These are phyloP conservation scores for Taphrina flavorubra DNA, from an alignment of 1,139 yeast genomes.

Conservation along the genomic window DNA sequence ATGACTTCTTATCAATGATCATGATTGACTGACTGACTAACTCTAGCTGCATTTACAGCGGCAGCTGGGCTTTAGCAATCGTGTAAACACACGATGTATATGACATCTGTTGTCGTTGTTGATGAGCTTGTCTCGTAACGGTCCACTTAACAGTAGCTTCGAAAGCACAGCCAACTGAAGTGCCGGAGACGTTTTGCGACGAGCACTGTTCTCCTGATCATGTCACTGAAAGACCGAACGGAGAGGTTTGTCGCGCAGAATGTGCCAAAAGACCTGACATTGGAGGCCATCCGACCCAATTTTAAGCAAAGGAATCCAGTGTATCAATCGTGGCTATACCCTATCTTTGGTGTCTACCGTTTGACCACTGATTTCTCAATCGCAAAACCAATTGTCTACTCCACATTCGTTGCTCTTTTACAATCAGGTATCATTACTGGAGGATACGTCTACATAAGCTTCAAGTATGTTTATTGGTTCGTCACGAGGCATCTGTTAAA, in stretches of 20 bases:
- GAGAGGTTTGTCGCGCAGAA: background rate
- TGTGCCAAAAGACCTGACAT: background rate
- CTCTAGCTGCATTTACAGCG: too few relatives aligned
- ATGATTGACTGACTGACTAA: too few relatives aligned
- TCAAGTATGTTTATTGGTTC: constrained; percentile 27
- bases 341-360: constrained; percentile 14
- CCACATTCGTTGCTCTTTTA: constrained; percentile 18
- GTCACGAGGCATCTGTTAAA: constrained; percentile 26
- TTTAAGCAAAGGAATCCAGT: constrained; percentile 14
- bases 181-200: too few relatives aligned
- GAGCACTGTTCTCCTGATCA: background rate
- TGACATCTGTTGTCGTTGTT: too few relatives aligned
- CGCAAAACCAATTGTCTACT: constrained; percentile 15
- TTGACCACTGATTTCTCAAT: constrained; percentile 6
- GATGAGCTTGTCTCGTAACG: too few relatives aligned
- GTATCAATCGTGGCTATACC: constrained; percentile 25
- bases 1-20: too few relatives aligned
- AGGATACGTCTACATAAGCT: constrained; percentile 26
- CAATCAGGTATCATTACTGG: constrained; percentile 29
- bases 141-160: too few relatives aligned
- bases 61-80: too few relatives aligned
- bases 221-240: constrained; percentile 2
- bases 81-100: too few relatives aligned
- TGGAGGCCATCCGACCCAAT: background rate
- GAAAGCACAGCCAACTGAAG: too few relatives aligned